These are phyloP conservation scores for Yamadazyma buinensis DNA, from an alignment of 1,139 yeast genomes.

Conservation along the genomic window DNA sequence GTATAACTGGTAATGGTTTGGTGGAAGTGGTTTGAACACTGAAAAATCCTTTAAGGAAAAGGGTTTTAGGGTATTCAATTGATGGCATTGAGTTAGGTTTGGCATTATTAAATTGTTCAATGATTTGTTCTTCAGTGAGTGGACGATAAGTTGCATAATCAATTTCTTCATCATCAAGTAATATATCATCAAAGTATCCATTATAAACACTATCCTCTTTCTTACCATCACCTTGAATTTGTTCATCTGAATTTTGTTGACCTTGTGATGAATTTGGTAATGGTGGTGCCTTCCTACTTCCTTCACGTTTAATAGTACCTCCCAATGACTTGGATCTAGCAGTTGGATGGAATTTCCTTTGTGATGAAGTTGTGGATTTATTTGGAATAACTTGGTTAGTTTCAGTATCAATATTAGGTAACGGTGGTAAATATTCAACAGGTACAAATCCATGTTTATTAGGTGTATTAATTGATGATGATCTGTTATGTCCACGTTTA, in stretches of 20 bases:
- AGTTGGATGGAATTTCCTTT: constrained; percentile 59
- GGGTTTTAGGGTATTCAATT: constrained; percentile 86
- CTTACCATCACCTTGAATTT: constrained; percentile 14
- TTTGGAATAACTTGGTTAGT: constrained; percentile 20
- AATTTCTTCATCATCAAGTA: constrained; percentile 31
- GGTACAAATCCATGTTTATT: constrained; percentile 43
- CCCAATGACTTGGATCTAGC: constrained; percentile 91
- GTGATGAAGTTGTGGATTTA: constrained; percentile 10
- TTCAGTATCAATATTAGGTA: constrained; percentile 38
- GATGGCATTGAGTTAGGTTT: constrained; percentile 85
- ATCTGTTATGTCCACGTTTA: constrained; percentile 23
- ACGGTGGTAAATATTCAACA: constrained; percentile 47
- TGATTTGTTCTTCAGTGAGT: constrained; percentile 59
- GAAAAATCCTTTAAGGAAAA: constrained; percentile 90
- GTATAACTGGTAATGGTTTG: constrained; percentile 83
- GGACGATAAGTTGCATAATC: constrained; percentile 34
- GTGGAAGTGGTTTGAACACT: constrained; percentile 95
- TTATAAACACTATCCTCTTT: constrained; percentile 24
- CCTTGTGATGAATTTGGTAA: constrained; percentile 40
- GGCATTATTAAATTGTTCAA: constrained; percentile 67
- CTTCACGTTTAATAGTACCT: constrained; percentile 62
- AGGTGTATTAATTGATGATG: constrained; percentile 24
- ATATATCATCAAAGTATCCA: constrained; percentile 66
- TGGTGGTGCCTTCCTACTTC: constrained; percentile 33
- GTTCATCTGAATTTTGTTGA: constrained; percentile 43